Evolutionary conservation across 2,329 filamentous ascomycete genomes (phyloP).

Genomic region (Bisporella sp.): DNA sequence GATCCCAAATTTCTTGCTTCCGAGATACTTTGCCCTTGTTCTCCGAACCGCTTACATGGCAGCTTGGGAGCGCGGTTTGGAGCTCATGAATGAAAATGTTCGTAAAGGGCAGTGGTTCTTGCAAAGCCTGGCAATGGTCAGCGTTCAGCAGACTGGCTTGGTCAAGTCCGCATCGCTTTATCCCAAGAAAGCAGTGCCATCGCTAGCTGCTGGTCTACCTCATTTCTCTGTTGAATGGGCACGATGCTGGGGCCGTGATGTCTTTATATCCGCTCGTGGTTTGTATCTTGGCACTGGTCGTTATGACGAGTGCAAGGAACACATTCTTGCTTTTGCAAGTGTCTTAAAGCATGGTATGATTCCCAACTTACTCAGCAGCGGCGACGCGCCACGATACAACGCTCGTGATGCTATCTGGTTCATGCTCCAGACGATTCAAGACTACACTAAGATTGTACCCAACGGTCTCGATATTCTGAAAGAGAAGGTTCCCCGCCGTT

Average conservation of each 20-base stretch:
- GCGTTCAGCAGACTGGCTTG: conserved; percentile 81
- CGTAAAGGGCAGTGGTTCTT: conserved; percentile 81
- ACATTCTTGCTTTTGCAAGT: conserved; percentile 90
- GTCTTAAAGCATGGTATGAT: conserved; percentile 99
- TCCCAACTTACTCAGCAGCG: conserved; percentile 83
- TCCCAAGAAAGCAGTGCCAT: conserved; percentile 77
- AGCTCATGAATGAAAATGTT: conserved; percentile 72
- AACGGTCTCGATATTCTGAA: conserved; percentile 68
- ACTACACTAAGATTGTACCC: conserved; percentile 78
- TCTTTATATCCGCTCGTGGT: conserved; percentile 91
- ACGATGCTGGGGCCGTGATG: conserved; percentile 93
- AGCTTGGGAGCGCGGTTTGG: conserved; percentile 69
- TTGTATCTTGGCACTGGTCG: conserved; percentile 87
- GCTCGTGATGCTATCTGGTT: conserved; percentile 97
- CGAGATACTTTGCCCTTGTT: conserved; percentile 87
- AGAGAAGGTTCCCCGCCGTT: conserved; percentile 73
- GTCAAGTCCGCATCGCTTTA: conserved; percentile 88
- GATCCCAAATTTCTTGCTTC: conserved; percentile 83
- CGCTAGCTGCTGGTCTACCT: conserved; percentile 83
- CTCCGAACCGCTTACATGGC: conserved; percentile 83
- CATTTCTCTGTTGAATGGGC: conserved; percentile 95
- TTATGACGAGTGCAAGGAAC: conserved; percentile 82
- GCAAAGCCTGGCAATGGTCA: conserved; percentile 83
- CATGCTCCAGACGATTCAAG: conserved; percentile 91
- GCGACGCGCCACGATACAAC: conserved; percentile 85